A percentile compares a stretch with the other conserved stretches of the same genome.
Evolutionary conservation across 2,329 filamentous ascomycete species (phyloP).

Genomic region (Chalaropsis ovoidea): DNA sequence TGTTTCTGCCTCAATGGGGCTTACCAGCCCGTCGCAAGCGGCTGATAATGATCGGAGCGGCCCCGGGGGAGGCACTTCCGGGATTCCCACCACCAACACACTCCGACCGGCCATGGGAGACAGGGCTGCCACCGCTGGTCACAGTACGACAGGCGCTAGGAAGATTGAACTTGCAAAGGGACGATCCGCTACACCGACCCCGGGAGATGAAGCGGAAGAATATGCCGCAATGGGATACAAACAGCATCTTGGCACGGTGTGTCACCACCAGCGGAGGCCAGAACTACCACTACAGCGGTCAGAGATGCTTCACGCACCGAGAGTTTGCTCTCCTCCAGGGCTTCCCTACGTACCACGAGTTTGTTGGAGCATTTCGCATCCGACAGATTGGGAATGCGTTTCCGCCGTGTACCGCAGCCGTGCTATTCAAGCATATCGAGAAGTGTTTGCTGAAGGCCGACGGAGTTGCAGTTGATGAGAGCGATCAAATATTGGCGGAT

Average conservation of each 20-base stretch:
- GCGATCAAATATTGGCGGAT: slow-evolving; percentile 20
- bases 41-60: slow-evolving; percentile 48
- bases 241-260: slow-evolving; percentile 42
- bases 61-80: slow-evolving; percentile 61
- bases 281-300: slow-evolving; percentile 56
- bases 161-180: slow-evolving; percentile 30
- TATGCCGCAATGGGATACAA: slow-evolving; percentile 37
- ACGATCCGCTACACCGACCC: slow-evolving; percentile 37
- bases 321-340: slow-evolving; percentile 62
- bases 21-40: slow-evolving; percentile 42
- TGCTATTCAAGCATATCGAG: slow-evolving; percentile 42
- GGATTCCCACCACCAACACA: slow-evolving; percentile 55
- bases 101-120: slow-evolving; percentile 30
- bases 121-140: slow-evolving; percentile 34
- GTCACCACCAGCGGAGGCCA: slow-evolving; percentile 56
- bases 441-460: slow-evolving; percentile 40
- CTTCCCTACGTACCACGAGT: slow-evolving; percentile 53
- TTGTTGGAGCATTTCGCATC: slow-evolving; percentile 41
- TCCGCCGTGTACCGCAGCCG: slow-evolving; percentile 48
- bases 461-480: slow-evolving; percentile 25
- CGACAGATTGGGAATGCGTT: slow-evolving; percentile 73
- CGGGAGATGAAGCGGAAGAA: slow-evolving; percentile 28
- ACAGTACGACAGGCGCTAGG: slow-evolving; percentile 39
- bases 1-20: slow-evolving; percentile 44
- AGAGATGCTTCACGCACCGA: slow-evolving; percentile 51